Evolutionary conservation across 1,284 basidiomycete genomes (phyloP).

Genomic region (Athelia sp.): DNA sequence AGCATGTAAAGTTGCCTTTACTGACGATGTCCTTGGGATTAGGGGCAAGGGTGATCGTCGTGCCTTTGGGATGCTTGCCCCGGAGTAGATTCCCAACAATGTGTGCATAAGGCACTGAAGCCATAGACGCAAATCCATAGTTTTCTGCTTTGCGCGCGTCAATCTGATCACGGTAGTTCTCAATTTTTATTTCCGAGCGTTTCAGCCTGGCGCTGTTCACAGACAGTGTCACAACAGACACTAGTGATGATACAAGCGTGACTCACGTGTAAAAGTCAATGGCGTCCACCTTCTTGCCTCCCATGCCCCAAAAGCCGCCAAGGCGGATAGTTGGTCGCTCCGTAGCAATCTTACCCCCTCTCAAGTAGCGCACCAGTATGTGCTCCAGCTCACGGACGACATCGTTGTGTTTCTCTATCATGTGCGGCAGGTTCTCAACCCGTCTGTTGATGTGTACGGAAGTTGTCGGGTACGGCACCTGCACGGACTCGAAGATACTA

Average conservation of each 20-base stretch:
- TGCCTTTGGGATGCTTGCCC: slow-evolving; percentile 69
- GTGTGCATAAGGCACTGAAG: slow-evolving; percentile 87
- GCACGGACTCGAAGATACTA: slow-evolving; percentile 64
- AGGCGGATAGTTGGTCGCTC: slow-evolving; percentile 72
- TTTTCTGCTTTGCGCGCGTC: slow-evolving; percentile 78
- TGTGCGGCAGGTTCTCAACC: slow-evolving; percentile 70
- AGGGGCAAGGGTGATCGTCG: slow-evolving; percentile 68
- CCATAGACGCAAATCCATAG: slow-evolving; percentile 93
- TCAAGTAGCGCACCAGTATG: slow-evolving; percentile 81
- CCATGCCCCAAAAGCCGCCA: slow-evolving; percentile 70
- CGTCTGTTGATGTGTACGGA: slow-evolving; percentile 78
- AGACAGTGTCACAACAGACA: slow-evolving; percentile 5
- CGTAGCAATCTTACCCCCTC: slow-evolving; percentile 67
- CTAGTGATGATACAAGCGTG: slow-evolving; percentile 1
- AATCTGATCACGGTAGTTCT: slow-evolving; percentile 71
- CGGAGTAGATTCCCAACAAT: slow-evolving; percentile 70
- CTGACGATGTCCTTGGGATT: slow-evolving; percentile 83
- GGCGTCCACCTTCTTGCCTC: slow-evolving; percentile 74
- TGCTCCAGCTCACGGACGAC: slow-evolving; percentile 82
- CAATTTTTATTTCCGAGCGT: slow-evolving; percentile 75
- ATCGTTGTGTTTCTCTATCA: slow-evolving; percentile 83
- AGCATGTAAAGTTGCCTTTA: slow-evolving; percentile 12
- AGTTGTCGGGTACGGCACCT: slow-evolving; percentile 80
- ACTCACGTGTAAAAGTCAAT: slow-evolving; percentile 81
- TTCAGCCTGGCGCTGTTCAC: slow-evolving; percentile 59